Base-by-base conservation (phyloP, 257 asterid species). In the Solanum peruvianum region DNA sequence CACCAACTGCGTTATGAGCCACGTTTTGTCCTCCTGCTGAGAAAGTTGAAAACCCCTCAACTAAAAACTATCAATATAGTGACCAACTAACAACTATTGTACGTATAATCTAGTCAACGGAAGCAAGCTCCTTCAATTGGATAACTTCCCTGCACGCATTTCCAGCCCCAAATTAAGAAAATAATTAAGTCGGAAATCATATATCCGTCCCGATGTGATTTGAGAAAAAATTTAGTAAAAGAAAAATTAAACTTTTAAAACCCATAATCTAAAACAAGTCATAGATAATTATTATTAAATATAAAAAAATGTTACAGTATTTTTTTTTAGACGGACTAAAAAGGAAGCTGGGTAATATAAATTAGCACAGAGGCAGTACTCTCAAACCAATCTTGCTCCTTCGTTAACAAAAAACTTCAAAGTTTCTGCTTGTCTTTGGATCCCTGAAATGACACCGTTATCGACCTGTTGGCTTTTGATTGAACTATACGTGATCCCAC, bases 391-490 rank as follows among this genome's bases (percentile, higher is more conserved):
- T 10, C 27, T 80, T 80, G 44, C 58, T 77, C 64, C 25, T 77
- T 80, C 39, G 7, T 25, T 47, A 4, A 15, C 84, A 49, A 45
- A 45, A 21, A 78, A 45, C 84, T 2, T 45, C 3, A 16, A 0
- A 0, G 39, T 45, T 78, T 27, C 0, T 8, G 25, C 6, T 18
- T 5, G 67, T 80, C 42, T 80, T 23, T 27, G 20, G 1, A 45
- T 80, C 29, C 18, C 66, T 45, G 42, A 80, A 80, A 80, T 80
- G 84, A 14, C 42, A 9, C 84, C 18, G 0, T 16, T 47, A 9
- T 80, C 84, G 7, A 80, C 20, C 42, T 93, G 91, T 86, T 93
- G 98, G 98, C 70, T 94, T 70, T 70, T 94, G 16, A 73, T 91
- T 9, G 96, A 93, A 89, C 13, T 62, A 73, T 89, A 83, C 14